These are phyloP conservation scores for Lecanicillium sp. DNA, from an alignment of 2,329 filamentous ascomycete species.

Conservation along the genomic window DNA sequence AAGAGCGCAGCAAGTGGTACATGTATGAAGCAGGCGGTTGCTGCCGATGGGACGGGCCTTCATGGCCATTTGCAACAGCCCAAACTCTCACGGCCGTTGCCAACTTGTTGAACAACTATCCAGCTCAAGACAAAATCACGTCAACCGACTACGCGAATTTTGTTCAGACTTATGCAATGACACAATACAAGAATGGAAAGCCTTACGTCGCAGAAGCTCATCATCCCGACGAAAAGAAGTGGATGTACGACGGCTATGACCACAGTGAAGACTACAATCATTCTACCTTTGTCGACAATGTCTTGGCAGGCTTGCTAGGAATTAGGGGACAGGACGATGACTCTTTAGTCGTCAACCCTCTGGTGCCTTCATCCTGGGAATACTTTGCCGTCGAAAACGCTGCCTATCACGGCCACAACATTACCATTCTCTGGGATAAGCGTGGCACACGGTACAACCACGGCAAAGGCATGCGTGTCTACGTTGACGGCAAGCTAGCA, in stretches of 20 bases:
- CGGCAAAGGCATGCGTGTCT: constrained; percentile 27
- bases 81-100: constrained; percentile 31
- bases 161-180: constrained; percentile 28
- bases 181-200: constrained; percentile 26
- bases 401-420: constrained; percentile 31
- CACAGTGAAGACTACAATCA: constrained; percentile 29
- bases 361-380: constrained; percentile 26
- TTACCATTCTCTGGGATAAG: constrained; percentile 31
- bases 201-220: constrained; percentile 37
- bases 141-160: constrained; percentile 27
- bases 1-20: constrained; percentile 30
- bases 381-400: constrained; percentile 35
- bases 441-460: constrained; percentile 26
- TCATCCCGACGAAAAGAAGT: constrained; percentile 21
- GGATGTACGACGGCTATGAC: constrained; percentile 21
- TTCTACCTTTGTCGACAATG: constrained; percentile 34
- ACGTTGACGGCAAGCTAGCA: constrained; percentile 20
- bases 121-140: constrained; percentile 20
- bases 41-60: constrained; percentile 35
- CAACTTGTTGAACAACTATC: constrained; percentile 21
- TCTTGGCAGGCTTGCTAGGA: constrained; percentile 33
- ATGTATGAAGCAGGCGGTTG: constrained; percentile 17
- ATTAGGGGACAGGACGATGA: constrained; percentile 29
- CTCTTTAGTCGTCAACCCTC: constrained; percentile 27
- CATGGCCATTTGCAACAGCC: constrained; percentile 35